These are phyloP conservation scores for Dorcoceras hygrometricum DNA, from an alignment of 257 asterid species.

Conservation along the genomic window DNA sequence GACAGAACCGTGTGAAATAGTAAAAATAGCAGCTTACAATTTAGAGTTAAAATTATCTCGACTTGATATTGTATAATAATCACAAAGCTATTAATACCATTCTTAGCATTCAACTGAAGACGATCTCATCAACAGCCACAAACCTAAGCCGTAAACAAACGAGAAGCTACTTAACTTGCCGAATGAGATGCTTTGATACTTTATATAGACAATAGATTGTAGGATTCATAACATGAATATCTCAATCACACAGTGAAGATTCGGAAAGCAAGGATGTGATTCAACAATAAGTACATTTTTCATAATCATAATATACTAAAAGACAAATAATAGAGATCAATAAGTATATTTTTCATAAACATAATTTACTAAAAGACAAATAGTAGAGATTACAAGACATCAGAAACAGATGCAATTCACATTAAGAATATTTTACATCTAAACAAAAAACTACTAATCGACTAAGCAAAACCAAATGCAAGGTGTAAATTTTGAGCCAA, in stretches of 20 bases:
- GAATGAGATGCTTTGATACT: slow-evolving; percentile 2
- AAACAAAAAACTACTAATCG: neutral
- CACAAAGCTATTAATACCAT: neutral
- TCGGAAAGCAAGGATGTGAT: neutral
- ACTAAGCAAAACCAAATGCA: slow-evolving; percentile 10
- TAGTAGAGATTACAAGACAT: slow-evolving; percentile 12
- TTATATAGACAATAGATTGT: neutral
- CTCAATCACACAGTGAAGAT: neutral
- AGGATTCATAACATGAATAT: neutral
- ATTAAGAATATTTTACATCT: neutral
- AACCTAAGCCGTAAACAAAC: neutral
- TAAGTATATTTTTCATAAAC: neutral
- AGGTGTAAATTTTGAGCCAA: slow-evolving; percentile 16
- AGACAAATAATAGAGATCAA: slow-evolving; percentile 12
- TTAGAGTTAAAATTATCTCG: slow-evolving; percentile 1
- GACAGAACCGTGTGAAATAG: neutral
- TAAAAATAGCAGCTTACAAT: slow-evolving; percentile 6
- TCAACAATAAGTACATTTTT: slow-evolving; percentile 2
- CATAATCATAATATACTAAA: neutral
- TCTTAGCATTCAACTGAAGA: neutral
- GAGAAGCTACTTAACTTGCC: neutral
- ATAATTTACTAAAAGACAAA: neutral
- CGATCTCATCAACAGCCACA: slow-evolving; percentile 2
- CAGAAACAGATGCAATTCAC: slow-evolving; percentile 19
- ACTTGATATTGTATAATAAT: slow-evolving; percentile 2